Evolutionary conservation across 371 early-diverging fungal species (phyloP).

Genomic region (Syncephalastrum racemosum): DNA sequence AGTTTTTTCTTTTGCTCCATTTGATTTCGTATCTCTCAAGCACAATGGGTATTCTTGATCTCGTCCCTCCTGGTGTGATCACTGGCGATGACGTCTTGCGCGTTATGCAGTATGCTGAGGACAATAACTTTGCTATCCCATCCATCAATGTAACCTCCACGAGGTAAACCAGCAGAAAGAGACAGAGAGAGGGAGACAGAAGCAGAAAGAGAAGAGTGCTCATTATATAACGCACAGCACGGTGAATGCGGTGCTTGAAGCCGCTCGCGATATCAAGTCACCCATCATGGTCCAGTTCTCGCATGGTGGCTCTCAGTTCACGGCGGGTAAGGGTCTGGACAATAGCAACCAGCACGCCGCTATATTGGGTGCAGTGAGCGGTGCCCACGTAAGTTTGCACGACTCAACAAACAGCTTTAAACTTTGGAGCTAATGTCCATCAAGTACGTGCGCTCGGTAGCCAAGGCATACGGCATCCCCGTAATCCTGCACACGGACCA

Average conservation of each 20-base stretch:
- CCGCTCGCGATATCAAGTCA: slow-evolving; percentile 85
- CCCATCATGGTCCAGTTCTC: slow-evolving; percentile 93
- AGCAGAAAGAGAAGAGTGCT: not conserved
- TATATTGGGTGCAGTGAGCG: slow-evolving; percentile 85
- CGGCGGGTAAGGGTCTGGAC: slow-evolving; percentile 86
- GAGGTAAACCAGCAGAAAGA: no score
- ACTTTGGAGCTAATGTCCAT: not conserved
- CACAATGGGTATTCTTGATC: slow-evolving; percentile 74
- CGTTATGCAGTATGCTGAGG: slow-evolving; percentile 68
- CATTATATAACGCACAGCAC: slow-evolving; percentile 45
- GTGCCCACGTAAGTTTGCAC: slow-evolving; percentile 64
- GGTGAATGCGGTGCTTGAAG: slow-evolving; percentile 87
- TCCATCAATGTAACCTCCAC: slow-evolving; percentile 91
- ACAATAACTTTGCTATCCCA: slow-evolving; percentile 85
- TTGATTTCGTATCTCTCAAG: slow-evolving; percentile 24
- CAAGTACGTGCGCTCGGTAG: slow-evolving; percentile 78
- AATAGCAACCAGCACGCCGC: slow-evolving; percentile 86
- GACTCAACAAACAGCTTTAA: not conserved
- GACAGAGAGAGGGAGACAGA: not conserved
- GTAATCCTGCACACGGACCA: slow-evolving; percentile 90
- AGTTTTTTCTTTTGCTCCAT: slow-evolving; percentile 33
- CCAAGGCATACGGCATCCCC: slow-evolving; percentile 87
- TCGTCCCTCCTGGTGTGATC: slow-evolving; percentile 86
- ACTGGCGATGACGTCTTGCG: slow-evolving; percentile 86
- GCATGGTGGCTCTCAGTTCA: slow-evolving; percentile 85